Evolutionary conservation across 1,284 basidiomycete species (phyloP).

Genomic region (Tylopilus orsonianus): DNA sequence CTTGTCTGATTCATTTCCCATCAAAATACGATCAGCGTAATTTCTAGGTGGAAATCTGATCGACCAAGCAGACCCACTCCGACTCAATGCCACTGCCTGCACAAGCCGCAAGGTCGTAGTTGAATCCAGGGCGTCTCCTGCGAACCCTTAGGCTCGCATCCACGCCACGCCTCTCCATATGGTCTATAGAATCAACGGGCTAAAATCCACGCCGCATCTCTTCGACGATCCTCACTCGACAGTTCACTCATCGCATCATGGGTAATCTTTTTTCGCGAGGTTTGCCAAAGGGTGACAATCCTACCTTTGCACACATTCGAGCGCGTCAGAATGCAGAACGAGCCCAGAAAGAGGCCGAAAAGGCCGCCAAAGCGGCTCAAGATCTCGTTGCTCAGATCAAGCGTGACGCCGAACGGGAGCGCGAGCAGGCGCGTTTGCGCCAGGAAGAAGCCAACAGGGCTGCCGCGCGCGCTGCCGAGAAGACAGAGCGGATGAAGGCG

Average conservation of each 20-base stretch:
- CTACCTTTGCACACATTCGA: slow-evolving; percentile 16
- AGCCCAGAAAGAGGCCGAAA: slow-evolving; percentile 8
- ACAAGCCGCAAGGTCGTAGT: background rate
- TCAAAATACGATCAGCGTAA: background rate
- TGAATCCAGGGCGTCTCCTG: slow-evolving; percentile 8
- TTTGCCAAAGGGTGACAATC: slow-evolving; percentile 15
- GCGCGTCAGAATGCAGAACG: slow-evolving; percentile 18
- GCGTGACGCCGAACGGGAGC: slow-evolving; percentile 1
- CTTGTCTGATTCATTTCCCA: background rate
- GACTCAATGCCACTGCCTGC: no score
- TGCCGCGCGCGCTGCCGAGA: background rate
- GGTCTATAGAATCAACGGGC: no score
- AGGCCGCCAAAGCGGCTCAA: slow-evolving; percentile 6
- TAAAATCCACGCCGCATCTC: background rate
- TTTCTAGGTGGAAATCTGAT: background rate
- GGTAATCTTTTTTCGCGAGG: slow-evolving; percentile 6
- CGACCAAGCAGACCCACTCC: background rate
- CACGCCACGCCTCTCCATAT: no score
- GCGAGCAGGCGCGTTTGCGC: slow-evolving; percentile 1
- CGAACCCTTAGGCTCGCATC: no score
- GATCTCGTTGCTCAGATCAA: background rate
- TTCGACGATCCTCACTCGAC: background rate
- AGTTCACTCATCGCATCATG: slow-evolving; percentile 2
- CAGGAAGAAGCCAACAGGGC: slow-evolving; percentile 20
- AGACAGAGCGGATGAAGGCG: slow-evolving; percentile 10